A percentile compares a stretch with the other conserved stretches of the same genome.
Evolutionary conservation across 2,329 filamentous ascomycete genomes (phyloP).

Genomic region (Fusarium metavorans): DNA sequence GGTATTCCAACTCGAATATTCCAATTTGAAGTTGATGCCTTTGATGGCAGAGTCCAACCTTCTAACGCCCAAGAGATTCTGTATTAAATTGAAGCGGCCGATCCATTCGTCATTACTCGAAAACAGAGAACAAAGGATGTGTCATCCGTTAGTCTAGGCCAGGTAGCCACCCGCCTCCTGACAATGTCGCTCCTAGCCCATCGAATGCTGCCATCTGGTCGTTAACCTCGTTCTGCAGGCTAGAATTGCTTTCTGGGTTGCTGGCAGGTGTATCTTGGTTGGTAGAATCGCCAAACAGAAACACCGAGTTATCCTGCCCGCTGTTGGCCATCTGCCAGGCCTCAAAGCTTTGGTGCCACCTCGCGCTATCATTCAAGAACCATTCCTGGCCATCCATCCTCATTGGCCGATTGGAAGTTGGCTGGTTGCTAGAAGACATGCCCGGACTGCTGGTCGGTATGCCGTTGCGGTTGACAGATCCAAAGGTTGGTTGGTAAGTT

Average conservation of each 20-base stretch:
- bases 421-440: slow-evolving; percentile 37
- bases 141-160: slow-evolving; percentile 48
- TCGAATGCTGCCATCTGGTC: slow-evolving; percentile 47
- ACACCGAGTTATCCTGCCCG: slow-evolving; percentile 43
- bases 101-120: slow-evolving; percentile 2
- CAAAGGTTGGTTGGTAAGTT: slow-evolving; percentile 38
- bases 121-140: not conserved
- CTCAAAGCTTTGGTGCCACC: slow-evolving; percentile 70
- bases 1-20: slow-evolving; percentile 4
- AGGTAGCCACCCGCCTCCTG: slow-evolving; percentile 50
- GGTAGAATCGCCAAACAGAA: slow-evolving; percentile 45
- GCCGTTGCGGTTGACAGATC: slow-evolving; percentile 28
- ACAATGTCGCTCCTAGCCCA: slow-evolving; percentile 48
- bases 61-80: slow-evolving; percentile 2
- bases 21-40: slow-evolving; percentile 5
- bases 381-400: slow-evolving; percentile 66
- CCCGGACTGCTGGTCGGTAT: slow-evolving; percentile 25
- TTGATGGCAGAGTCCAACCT: slow-evolving; percentile 1
- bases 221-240: slow-evolving; percentile 34
- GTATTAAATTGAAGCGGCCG: not conserved
- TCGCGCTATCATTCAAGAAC: slow-evolving; percentile 68
- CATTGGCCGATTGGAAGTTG: slow-evolving; percentile 37
- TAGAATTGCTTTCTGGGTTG: slow-evolving; percentile 28
- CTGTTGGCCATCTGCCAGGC: slow-evolving; percentile 59
- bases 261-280: slow-evolving; percentile 35